Base-by-base conservation (phyloP, 2,329 filamentous ascomycete genomes). In the Fusarium chaquense region DNA sequence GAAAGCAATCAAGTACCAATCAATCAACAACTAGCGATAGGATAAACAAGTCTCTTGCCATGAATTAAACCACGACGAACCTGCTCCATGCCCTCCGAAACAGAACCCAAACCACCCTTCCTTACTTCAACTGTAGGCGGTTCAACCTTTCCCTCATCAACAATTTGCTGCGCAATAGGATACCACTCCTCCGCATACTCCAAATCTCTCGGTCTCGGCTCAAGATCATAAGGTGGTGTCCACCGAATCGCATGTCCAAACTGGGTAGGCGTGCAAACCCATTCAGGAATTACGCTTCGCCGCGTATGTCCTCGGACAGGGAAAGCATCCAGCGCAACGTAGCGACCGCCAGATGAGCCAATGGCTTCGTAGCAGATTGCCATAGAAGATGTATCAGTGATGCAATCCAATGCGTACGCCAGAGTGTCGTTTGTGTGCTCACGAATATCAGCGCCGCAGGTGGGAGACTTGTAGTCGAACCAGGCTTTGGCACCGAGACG, bases 401-500 rank as follows among this genome's bases (percentile, higher is more conserved):
- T 40, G 10, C 50, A 53, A 10, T 53, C 50, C 9, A 53, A 10
- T 6, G 36, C 50, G 8, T 53, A 43, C 2, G 36, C n/a, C 3
- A 56, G 43, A 4, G 18, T 47, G 43, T 56, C 33, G 5, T 26
- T 16, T 13, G 53, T 56, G n/a, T 47, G 24, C 16, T 38, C 43
- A 5, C 33, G 41, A 16, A 56, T 56, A 22, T 56, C 53, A 22
- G 41, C 32, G 15, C 53, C 53, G n/a, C 53, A 56, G 5, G 43
- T 47, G 9, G 41, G 41, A 10, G 53, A 56, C 8, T 56, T 43
- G 33, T 56, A 56, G 13, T 56, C 43, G 8, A 56, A 56, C 16
- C 52, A 55, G 16, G 35, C 35, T 16, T 55, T 38, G 33, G 52
- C 52, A 9, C 52, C 52, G 4, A 52, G 47, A 11, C 49, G 49